Base-by-base conservation (phyloP, 805 yeast genomes). In the Jamesozyma piceae region DNA sequence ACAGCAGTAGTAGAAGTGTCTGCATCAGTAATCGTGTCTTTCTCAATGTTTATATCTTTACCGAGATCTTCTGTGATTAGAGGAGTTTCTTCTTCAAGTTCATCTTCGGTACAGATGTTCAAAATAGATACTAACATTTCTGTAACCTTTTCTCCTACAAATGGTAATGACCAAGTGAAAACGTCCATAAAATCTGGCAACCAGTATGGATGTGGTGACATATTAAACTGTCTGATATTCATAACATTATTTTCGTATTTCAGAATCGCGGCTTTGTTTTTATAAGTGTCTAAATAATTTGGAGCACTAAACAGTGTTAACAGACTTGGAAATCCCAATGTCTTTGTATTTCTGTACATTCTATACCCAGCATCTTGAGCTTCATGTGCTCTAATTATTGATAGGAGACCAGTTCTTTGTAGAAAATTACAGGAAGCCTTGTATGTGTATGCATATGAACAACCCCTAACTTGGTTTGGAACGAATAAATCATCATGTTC, bases 311-410 rank as follows among this genome's bases (percentile, higher is more conserved):
- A 90, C 67, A 90, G 78, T 3, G 97, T 88, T 61, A 90, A 75
- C 31, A 90, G 72, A 5, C 90, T 77, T 1, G 97, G 97, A 60
- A 90, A 90, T 11, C 94, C 94, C 56, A 88, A 79, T 3, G 83
- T 72, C 47, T 77, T 74, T 1, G 95, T 85, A 50, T 85, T 77
- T 53, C 81, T 82, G 65, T 90, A 90, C 86, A 92, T 92, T 59
- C 96, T 71, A 64, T 89, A 90, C 30, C 98, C 98, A 9, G 92
- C 89, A 63, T 90, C 97, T 64, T 90, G 98, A 1, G 97, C 97
- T 65, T 90, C 97, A 62, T 90, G 98, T 1, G 97, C 97, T 45
- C 98, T 73, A 37, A 90, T 86, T 29, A 90, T 76, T n/a, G 88
- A 82, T 27, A 90, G 67, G 30, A 90, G 66, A 19, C 85, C 82